Base-by-base conservation (phyloP, 1,284 basidiomycete species). In the Pseudozyma hubeiensis region DNA sequence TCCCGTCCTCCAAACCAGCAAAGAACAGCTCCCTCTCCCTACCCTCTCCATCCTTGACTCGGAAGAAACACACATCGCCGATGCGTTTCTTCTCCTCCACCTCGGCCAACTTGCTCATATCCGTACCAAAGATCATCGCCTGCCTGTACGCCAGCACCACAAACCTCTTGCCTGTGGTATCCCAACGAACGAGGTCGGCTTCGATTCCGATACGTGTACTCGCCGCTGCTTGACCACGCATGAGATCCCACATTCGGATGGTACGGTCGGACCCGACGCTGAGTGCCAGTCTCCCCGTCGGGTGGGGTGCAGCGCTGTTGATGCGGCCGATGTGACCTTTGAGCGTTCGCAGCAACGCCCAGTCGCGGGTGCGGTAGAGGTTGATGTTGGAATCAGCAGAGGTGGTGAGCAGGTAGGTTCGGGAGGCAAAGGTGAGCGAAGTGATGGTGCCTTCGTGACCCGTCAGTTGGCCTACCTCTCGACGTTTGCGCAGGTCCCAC, bases 171-270 rank as follows among this genome's bases (percentile, higher is more conserved):
- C 79, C 81, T 11, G 19, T n/a, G 5, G 78, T 75, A 44, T 80
- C 75, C 81, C 81, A 82, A 0, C 54, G 30, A 7, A 81, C 74
- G 33, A 65, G 45, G 46, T 80, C 78, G 3, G 79, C 81, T 33
- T 81, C 81, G 29, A 78, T 71, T 54, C 79, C 80, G 48, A 83
- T 80, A 80, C 94, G 93, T 37, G 91, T 91, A 81, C 93, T 94
- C 5, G 93, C 93, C 13, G 90, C 90, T 3, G 93, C 93, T 82
- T 92, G 91, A 1, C 94, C 96, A 48, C 94, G 88, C 92, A 97
- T 97, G 30, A 99, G 87, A 87, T 99, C 96, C 96, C 96, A 99
- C 94, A 98, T 96, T 52, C 94, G 89, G 64, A 98, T 84, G 8
- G 92, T 93, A 67, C 89, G 88, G 82, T 99, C 96, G 78, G 91